A percentile compares a stretch with the other conserved stretches of the same genome.
Conservation (phyloP, 768 basidiomycete genomes). For the Podaxis sp. region DNA sequence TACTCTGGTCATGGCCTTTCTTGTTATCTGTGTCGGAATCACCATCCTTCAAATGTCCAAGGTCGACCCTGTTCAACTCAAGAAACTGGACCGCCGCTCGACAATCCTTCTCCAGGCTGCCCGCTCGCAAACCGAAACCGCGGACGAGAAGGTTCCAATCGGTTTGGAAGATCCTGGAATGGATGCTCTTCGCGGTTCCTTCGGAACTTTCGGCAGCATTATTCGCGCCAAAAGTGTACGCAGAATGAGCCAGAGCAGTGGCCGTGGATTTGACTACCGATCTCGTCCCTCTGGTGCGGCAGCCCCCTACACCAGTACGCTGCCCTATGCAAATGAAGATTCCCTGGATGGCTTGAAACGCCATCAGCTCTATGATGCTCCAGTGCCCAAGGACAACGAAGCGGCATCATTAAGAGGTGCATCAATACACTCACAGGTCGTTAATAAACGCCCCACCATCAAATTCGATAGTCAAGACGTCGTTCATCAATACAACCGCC, state of each 20-base stretch:
- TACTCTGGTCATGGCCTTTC: constrained; percentile 88
- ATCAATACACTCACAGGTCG: constrained; percentile 29
- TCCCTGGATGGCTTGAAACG: constrained; percentile 55
- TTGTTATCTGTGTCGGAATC: constrained; percentile 89
- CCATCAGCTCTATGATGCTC: constrained; percentile 87
- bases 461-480: constrained; percentile 75
- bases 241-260: constrained; percentile 45
- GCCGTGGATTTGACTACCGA: constrained; percentile 24
- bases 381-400: constrained; percentile 51
- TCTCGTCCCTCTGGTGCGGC: constrained; percentile 32
- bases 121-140: constrained; percentile 58
- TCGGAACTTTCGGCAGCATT: constrained; percentile 88
- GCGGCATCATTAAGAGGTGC: constrained; percentile 36
- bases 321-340: constrained; percentile 10
- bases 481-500: constrained; percentile 67
- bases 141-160: constrained; percentile 62
- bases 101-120: constrained; percentile 91
- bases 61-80: constrained; percentile 79
- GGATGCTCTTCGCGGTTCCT: constrained; percentile 86
- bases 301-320: constrained; percentile 23
- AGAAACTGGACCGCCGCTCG: constrained; percentile 80
- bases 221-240: constrained; percentile 63
- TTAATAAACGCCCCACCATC: constrained; percentile 53
- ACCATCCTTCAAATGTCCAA: constrained; percentile 94
- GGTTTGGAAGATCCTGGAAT: constrained; percentile 89